Percentiles rank a stretch among this genome's conserved stretches.
These are phyloP conservation scores for Fusarium sp. DNA, from an alignment of 2,329 filamentous ascomycete species.

Conservation along the genomic window DNA sequence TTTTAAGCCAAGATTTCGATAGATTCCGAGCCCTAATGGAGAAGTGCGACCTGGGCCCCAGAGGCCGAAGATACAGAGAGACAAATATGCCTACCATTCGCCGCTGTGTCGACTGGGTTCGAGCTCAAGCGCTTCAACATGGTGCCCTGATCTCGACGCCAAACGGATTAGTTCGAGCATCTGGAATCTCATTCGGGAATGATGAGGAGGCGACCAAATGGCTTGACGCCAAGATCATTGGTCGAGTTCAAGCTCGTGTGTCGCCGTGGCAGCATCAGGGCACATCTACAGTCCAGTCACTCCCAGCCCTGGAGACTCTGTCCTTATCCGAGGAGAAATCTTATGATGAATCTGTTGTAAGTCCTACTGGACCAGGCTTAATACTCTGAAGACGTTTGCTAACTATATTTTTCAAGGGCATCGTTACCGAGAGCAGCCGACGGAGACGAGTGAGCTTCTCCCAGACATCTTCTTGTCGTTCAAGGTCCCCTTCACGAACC, in stretches of 20 bases:
- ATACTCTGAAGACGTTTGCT: background rate
- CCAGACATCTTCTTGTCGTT: background rate
- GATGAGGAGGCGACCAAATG: background rate
- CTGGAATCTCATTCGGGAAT: background rate
- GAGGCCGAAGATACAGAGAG: background rate
- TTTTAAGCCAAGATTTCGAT: background rate
- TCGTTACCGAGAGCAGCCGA: background rate
- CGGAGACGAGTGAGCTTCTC: background rate
- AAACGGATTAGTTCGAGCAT: background rate
- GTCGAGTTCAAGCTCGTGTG: no score
- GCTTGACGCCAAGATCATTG: background rate
- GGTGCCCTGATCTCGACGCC: background rate
- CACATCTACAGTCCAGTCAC: background rate
- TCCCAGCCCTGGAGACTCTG: background rate
- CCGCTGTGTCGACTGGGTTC: background rate
- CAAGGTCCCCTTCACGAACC: background rate
- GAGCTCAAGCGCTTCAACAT: background rate
- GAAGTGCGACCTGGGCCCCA: background rate
- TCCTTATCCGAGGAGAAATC: background rate
- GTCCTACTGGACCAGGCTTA: background rate
- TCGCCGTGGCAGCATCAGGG: background rate
- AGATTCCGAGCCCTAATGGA: background rate
- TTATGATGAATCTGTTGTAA: background rate
- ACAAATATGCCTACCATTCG: background rate
- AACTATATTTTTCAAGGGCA: background rate